Conservation (phyloP, 106 monocot species). For the Alisma plantagoaquatica region DNA sequence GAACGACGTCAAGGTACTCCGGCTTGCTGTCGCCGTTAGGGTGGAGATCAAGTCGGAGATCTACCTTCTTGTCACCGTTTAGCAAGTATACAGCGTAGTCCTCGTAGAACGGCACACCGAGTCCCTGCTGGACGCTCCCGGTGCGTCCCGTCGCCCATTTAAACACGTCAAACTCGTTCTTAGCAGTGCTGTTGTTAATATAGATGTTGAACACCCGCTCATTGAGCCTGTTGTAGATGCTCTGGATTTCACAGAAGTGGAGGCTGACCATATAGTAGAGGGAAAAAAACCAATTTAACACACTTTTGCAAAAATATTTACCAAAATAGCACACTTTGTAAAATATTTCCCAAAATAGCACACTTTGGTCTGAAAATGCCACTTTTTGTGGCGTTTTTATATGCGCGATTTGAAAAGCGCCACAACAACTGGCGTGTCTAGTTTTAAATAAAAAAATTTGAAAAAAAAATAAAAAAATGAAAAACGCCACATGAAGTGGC, state of each 20-base stretch:
- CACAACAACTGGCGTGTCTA: too few species aligned
- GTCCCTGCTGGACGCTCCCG: too few species aligned
- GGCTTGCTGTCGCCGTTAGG: slow-evolving; percentile 21
- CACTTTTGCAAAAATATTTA: too few species aligned
- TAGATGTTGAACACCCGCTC: slow-evolving; percentile 65
- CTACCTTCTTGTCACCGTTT: slow-evolving; percentile 23
- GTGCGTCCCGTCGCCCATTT: slow-evolving; percentile 28
- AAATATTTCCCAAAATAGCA: too few species aligned
- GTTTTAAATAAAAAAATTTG: too few species aligned
- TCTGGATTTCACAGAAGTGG: slow-evolving; percentile 64
- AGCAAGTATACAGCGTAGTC: slow-evolving; percentile 48
- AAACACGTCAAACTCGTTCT: slow-evolving; percentile 48
- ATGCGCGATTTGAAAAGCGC: too few species aligned
- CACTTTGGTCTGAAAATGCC: too few species aligned
- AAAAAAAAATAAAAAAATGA: too few species aligned
- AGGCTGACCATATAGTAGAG: slow-evolving; percentile 72
- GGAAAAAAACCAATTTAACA: slow-evolving; percentile 55
- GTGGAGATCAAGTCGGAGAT: slow-evolving; percentile 50
- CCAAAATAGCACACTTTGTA: too few species aligned
- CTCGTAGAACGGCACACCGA: slow-evolving; percentile 40
- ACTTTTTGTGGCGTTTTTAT: too few species aligned
- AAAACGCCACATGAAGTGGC: too few species aligned
- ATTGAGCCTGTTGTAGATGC: slow-evolving; percentile 43
- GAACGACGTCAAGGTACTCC: slow-evolving; percentile 29
- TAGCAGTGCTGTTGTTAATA: slow-evolving; percentile 69